Percentiles rank a stretch among this genome's conserved stretches.
These are phyloP conservation scores for Rhizopus sp. DNA, from an alignment of 371 early-diverging fungal species.

Conservation along the genomic window DNA sequence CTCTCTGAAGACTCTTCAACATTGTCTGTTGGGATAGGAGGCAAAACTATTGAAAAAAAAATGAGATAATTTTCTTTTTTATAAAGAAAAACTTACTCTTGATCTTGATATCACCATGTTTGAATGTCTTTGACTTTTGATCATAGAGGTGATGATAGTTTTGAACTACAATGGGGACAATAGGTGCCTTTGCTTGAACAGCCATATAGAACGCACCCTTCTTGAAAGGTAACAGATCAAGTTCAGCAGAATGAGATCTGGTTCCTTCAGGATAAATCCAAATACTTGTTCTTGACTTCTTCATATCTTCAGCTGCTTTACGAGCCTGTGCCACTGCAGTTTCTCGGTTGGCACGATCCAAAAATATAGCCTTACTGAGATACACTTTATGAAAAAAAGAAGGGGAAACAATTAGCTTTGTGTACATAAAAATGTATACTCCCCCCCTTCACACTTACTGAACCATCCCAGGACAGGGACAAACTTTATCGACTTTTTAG, in stretches of 20 bases:
- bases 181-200: constrained; percentile 80
- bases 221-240: constrained; percentile 88
- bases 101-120: constrained; percentile 71
- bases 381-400: constrained; percentile 49
- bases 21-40: constrained; percentile 73
- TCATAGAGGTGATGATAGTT: constrained; percentile 79
- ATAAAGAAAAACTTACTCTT: constrained; percentile 50
- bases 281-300: constrained; percentile 74
- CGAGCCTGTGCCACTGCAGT: constrained; percentile 80
- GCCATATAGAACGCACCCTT: constrained; percentile 94
- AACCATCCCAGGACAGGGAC: constrained; percentile 86
- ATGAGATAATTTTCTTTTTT: background rate
- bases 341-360: constrained; percentile 83
- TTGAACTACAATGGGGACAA: constrained; percentile 86
- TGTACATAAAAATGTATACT: background rate
- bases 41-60: constrained; percentile 56
- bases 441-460: constrained; percentile 58
- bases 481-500: constrained; percentile 77
- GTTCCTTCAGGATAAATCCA: constrained; percentile 96
- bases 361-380: constrained; percentile 80
- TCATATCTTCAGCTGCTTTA: constrained; percentile 78
- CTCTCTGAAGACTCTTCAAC: constrained; percentile 65
- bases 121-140: constrained; percentile 61
- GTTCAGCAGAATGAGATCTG: constrained; percentile 68
- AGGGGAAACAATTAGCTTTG: background rate